phyloP scores from a whole-genome alignment of 2,329 filamentous ascomycete genomes.

The Fusarium dimerum region DNA sequence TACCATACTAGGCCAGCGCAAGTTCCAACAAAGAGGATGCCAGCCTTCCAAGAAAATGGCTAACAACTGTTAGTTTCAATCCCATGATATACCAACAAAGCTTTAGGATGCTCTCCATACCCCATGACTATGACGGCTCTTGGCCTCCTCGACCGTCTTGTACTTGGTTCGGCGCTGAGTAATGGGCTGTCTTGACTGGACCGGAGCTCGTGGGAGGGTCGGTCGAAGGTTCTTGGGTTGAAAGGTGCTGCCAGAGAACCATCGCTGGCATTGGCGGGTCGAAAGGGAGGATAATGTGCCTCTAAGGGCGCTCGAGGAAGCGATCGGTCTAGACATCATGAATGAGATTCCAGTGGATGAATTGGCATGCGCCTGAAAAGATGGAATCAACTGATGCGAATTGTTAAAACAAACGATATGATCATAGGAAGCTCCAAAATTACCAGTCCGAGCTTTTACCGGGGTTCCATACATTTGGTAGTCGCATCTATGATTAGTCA shows the following conservation, averaged over 20 bases:
- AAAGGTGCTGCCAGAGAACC: conserved; percentile 39
- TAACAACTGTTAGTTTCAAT: conserved; percentile 39
- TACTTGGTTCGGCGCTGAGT: conserved; percentile 42
- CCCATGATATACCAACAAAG: neutral
- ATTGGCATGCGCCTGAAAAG: conserved; percentile 16
- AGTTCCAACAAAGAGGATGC: conserved; percentile 78
- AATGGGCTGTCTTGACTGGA: conserved; percentile 37
- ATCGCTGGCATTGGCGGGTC: conserved; percentile 43
- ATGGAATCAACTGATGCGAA: conserved; percentile 18
- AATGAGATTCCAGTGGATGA: conserved; percentile 11
- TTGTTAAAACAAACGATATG: conserved; percentile 27
- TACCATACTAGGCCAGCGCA: conserved; percentile 81
- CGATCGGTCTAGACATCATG: conserved; percentile 42
- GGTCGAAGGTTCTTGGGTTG: conserved; percentile 39
- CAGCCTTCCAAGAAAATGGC: conserved; percentile 95
- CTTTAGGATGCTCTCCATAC: conserved; percentile 36
- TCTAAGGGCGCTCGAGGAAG: conserved; percentile 38
- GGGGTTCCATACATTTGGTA: conserved; percentile 4
- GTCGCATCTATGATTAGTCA: conserved; percentile 22
- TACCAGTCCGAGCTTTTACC: conserved; percentile 28
- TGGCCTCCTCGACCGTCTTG: conserved; percentile 61
- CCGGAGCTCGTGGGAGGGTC: conserved; percentile 31
- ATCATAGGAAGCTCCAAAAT: conserved; percentile 28
- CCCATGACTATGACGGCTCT: conserved; percentile 58
- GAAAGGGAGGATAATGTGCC: conserved; percentile 35